These are phyloP conservation scores for Microdochium nivale DNA, from an alignment of 2,329 filamentous ascomycete species.

Conservation along the genomic window DNA sequence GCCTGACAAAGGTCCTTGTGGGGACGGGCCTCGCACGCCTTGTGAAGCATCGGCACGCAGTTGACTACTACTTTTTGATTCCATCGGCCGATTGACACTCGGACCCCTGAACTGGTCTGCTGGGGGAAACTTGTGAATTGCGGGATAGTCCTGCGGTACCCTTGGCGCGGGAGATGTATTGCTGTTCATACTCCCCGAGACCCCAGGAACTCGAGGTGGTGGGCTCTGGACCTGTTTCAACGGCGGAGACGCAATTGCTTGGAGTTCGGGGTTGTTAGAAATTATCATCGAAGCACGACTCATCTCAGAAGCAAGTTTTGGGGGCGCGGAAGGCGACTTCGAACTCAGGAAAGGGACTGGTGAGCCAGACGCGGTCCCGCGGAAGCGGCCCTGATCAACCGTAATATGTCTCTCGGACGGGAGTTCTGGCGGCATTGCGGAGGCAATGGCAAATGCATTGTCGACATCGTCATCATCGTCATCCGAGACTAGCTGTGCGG, in stretches of 20 bases:
- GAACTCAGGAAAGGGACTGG: slow-evolving; percentile 16
- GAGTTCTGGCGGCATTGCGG: slow-evolving; percentile 13
- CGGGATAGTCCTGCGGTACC: slow-evolving; percentile 29
- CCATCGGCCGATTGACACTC: slow-evolving; percentile 27
- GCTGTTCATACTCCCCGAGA: background rate
- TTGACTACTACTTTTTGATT: slow-evolving; percentile 13
- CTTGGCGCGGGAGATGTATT: slow-evolving; percentile 8
- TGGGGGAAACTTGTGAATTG: slow-evolving; percentile 32
- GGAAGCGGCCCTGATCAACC: background rate
- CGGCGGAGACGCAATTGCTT: slow-evolving; percentile 42
- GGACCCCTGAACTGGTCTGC: slow-evolving; percentile 28
- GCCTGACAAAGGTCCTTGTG: slow-evolving; percentile 19
- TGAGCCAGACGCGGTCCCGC: slow-evolving; percentile 9
- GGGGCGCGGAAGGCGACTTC: slow-evolving; percentile 29
- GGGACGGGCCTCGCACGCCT: slow-evolving; percentile 14
- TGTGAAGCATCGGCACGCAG: slow-evolving; percentile 13
- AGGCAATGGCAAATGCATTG: slow-evolving; percentile 54
- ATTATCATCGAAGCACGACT: slow-evolving; percentile 58
- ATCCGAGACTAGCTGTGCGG: slow-evolving; percentile 62
- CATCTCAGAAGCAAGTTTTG: slow-evolving; percentile 33
- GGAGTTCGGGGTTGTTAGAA: slow-evolving; percentile 52
- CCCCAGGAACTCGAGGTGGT: background rate
- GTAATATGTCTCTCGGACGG: slow-evolving; percentile 10
- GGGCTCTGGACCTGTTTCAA: slow-evolving; percentile 12
- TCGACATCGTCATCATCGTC: slow-evolving; percentile 56